Base-by-base conservation (phyloP, 2,329 filamentous ascomycete species). In the Coleophoma crateriformis region DNA sequence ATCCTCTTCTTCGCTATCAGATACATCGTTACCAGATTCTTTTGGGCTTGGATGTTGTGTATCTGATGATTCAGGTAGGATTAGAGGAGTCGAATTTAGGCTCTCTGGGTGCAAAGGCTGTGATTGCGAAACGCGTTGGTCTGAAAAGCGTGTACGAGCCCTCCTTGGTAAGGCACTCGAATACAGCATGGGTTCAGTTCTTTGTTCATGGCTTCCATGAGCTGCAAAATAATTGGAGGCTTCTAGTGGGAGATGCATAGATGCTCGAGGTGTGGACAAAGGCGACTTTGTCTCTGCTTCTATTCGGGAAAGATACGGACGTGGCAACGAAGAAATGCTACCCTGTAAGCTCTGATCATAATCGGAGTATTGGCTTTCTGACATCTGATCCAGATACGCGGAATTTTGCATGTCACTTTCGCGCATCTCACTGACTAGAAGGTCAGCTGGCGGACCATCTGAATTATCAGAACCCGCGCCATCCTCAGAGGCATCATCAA, bases 241-340 rank as follows among this genome's bases (percentile, higher is more conserved):
- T 4, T 22, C 40, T 6, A 46, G 27, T 4, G 53, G 46, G 32
- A 63, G 15, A 17, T 59, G 54, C 42, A 74, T 59, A 3, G 75
- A 78, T 3, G 79, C 80, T 39, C 77, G 71, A 1, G 81, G 81
- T 0, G 80, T 84, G 7, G 75, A 71, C 5, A 64, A 49, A 3
- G 67, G 58, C 7, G 70, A 72, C 5, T 57, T 63, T 50, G 41
- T 70, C 58, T 14, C 68, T 41, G 15, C 45, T n/a, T 13, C 50
- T 46, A 32, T n/a, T 35, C 10, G 40, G 15, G 46, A 35, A 40
- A 17, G 48, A 17, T 22, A 45, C 19, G 42, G 50, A 32, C 32
- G 48, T 37, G 49, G 50, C 19, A 52, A 27, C 20, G 46, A 33
- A 17, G 48, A 32, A 15, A 67, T 67, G 3, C 66, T 64, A 3